These are phyloP conservation scores for Candida orba DNA, from an alignment of 805 yeast genomes.

Conservation along the genomic window DNA sequence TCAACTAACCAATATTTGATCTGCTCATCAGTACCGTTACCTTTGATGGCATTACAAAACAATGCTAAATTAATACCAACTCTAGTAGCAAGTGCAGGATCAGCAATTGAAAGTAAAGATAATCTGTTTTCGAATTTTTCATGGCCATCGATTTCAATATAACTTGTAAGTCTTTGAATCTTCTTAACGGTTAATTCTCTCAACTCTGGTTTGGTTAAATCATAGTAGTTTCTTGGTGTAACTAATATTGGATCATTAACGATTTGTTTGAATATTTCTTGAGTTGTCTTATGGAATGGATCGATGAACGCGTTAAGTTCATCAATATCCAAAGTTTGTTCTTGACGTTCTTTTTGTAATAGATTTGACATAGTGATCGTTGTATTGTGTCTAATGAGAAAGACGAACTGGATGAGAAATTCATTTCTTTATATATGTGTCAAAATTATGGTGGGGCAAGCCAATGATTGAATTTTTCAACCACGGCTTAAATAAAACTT, in stretches of 20 bases:
- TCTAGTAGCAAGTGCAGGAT: slow-evolving; percentile 77
- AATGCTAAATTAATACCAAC: slow-evolving; percentile 84
- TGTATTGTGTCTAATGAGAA: not conserved
- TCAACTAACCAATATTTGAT: slow-evolving; percentile 73
- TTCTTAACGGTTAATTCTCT: slow-evolving; percentile 54
- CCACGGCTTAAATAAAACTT: too few relatives aligned
- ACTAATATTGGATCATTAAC: slow-evolving; percentile 62
- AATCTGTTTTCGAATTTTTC: slow-evolving; percentile 49
- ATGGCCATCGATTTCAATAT: slow-evolving; percentile 41
- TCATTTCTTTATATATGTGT: not conserved
- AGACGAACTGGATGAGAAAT: not conserved
- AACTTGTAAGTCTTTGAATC: slow-evolving; percentile 53
- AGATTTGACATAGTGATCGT: slow-evolving; percentile 13
- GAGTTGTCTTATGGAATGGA: slow-evolving; percentile 40
- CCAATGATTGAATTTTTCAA: too few relatives aligned
- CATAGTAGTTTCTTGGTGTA: slow-evolving; percentile 49
- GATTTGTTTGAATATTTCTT: slow-evolving; percentile 46
- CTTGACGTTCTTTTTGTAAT: slow-evolving; percentile 36
- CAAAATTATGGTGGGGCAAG: too few relatives aligned
- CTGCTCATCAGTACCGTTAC: slow-evolving; percentile 85
- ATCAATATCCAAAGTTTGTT: slow-evolving; percentile 35
- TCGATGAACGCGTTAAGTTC: slow-evolving; percentile 52
- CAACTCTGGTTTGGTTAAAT: slow-evolving; percentile 46
- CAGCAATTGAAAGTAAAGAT: slow-evolving; percentile 54
- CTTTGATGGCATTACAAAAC: slow-evolving; percentile 73